Base-by-base conservation (phyloP, 2,329 filamentous ascomycete species). In the Malbranchea zuffiana region DNA sequence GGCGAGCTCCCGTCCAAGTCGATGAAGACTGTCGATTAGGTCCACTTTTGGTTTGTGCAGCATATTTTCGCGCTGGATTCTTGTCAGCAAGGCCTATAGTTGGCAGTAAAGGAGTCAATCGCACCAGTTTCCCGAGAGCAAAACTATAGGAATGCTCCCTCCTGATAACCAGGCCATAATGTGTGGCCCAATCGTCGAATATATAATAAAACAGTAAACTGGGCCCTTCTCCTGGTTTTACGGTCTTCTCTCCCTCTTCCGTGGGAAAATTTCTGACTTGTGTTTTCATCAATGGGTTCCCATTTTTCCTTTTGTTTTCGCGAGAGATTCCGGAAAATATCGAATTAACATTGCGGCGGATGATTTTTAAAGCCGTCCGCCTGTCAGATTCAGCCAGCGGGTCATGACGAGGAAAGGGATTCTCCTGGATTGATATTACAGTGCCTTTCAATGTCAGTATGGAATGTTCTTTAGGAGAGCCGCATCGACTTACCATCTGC, bases 351-450 rank as follows among this genome's bases (percentile, higher is more conserved):
- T 80, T 80, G 8, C 71, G 61, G 5, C 74, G 69, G 16, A 71
- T 57, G 6, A 57, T 50, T 11, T 52, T 54, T 2, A 60, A 40
- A 5, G 56, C 47, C 2, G 47, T 40, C 35, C 52, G 51, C 29
- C 53, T 44, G 10, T 57, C 48, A 4, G 51, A 39, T 35, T 41
- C 10, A 12, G 23, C 31, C 56, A 39, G 61, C 49, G 16, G 49
- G 55, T 48, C 56, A 67, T 30, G 67, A 61, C 65, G 35, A 65
- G 65, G 45, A 64, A 67, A 50, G 59, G 69, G 68, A 34, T 66
- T 61, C 51, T 84, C 80, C 39, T 81, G 74, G 26, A 85, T 73
- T 0, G 78, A 78, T 36, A 85, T 69, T 24, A 84, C 70, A 0
- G 80, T 84, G 45, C 74, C 75, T 74, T 35, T 4, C 6, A 23